Evolutionary conservation across 1,284 basidiomycete species (phyloP), one percentile per base, ranked within the genome.

Genomic region (Leucoagaricus sp.): DNA sequence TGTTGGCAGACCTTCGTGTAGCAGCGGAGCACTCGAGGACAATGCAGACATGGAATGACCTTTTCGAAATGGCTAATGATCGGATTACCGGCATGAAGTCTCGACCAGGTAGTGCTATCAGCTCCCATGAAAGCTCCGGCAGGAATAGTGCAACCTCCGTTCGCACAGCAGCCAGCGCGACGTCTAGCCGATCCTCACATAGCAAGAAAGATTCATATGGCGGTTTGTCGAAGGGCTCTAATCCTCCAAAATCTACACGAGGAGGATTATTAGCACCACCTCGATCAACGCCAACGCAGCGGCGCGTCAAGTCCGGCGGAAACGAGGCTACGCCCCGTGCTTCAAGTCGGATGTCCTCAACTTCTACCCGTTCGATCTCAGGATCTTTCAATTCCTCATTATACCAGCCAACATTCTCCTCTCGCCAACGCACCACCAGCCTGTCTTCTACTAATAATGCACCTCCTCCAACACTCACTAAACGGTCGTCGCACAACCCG

Each of bases 41-140:
- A 28, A 69, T 82, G 42, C 90, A 93, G 68, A 89, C 89, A 1
- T 93, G 89, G 88, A 71, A 69, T 29, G 91, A 94, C 70, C 72
- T 94, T 33, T 80, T 85, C 60, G 89, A 91, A 29, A 93, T 93
- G 91, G 84, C 79, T 29, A 76, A 76, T 36, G 91, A 93, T 59
- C 79, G 80, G 41, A 71, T 90, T 15, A 72, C 69, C 34, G 84
- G 82, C 8, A 80, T 73, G 60, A 83, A 79, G 60, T 89, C 89
- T 40, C 77, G 88, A 29, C 82, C 90, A 8, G 69, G 73, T 25
- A 91, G 90, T 65, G 78, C 79, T 10, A 69, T 82, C 59, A 83
- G 80, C 64, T 82, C 81, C 31, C 78, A 80, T 45, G 76, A 62
- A 28, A 81, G 76, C 63, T 86, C 85, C 49, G 81, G 83, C 40